phyloP scores from a whole-genome alignment of 192 early-diverging fungal genomes.

The Coemansia biformis region DNA sequence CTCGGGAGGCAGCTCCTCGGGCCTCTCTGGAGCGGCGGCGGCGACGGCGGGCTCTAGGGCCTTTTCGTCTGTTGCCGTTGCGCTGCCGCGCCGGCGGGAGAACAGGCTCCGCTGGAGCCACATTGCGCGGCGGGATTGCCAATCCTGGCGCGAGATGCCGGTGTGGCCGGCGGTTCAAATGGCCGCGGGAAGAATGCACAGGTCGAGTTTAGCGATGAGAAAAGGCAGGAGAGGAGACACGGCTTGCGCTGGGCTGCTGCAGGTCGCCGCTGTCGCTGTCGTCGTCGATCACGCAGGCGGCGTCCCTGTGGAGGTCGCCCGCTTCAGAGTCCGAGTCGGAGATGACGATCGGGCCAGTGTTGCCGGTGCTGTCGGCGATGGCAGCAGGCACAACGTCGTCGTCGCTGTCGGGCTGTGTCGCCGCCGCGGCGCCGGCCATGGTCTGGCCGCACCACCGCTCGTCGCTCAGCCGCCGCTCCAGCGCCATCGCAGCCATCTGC shows the following conservation, averaged over 20 bases:
- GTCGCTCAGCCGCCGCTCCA: constrained; percentile 30
- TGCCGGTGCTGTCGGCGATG: neutral
- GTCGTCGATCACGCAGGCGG: neutral
- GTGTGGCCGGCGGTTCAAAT: too few species aligned
- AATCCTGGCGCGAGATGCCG: too few species aligned
- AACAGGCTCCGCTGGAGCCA: constrained; percentile 26
- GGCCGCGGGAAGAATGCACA: constrained; percentile 1
- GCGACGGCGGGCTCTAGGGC: too few species aligned
- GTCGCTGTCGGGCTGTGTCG: constrained; percentile 7
- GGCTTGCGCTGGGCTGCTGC: neutral
- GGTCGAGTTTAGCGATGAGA: neutral
- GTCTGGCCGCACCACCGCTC: constrained; percentile 39
- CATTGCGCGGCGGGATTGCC: too few species aligned
- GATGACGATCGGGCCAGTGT: constrained; percentile 5
- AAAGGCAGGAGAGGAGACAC: neutral
- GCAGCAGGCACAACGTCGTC: constrained; percentile 7
- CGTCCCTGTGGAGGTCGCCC: neutral
- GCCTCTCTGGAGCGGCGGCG: too few species aligned
- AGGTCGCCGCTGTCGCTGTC: too few species aligned
- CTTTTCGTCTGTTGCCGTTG: too few species aligned
- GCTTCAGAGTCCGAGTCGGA: constrained; percentile 29
- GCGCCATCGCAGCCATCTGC: constrained; percentile 39
- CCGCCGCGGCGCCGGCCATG: constrained; percentile 4
- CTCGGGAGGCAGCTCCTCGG: too few species aligned
- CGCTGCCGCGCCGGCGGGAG: constrained; percentile 2